Percentiles rank a stretch among this genome's conserved stretches.
These are phyloP conservation scores for Neofusicoccum sp. DNA, from an alignment of 2,329 filamentous ascomycete species.

Conservation along the genomic window DNA sequence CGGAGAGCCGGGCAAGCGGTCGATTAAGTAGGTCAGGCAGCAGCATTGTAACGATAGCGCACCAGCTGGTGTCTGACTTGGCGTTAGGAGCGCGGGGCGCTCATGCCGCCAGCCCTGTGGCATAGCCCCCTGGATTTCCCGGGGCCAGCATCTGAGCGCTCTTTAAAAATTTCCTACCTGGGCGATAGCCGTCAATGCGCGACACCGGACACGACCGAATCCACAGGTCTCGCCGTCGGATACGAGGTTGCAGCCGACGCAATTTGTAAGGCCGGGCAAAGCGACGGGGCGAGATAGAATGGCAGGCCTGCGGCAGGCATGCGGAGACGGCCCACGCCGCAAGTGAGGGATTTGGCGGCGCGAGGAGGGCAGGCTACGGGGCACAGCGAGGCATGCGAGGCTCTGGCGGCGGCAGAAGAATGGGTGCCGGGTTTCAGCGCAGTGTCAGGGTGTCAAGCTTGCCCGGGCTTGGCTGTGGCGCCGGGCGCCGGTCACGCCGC, in stretches of 20 bases:
- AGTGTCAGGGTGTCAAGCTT: conserved; percentile 11
- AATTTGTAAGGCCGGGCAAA: neutral
- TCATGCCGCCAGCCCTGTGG: conserved; percentile 4
- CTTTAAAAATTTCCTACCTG: conserved; percentile 1
- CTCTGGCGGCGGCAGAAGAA: neutral
- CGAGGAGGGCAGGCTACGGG: too few species aligned
- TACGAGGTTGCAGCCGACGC: conserved; percentile 2
- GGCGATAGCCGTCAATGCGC: neutral
- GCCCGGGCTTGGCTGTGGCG: neutral
- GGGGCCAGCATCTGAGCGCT: neutral
- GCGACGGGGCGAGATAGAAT: neutral
- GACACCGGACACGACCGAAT: neutral
- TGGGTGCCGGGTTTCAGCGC: conserved; percentile 7
- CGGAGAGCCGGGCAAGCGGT: neutral
- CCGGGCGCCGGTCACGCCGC: neutral
- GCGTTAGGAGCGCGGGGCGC: conserved; percentile 37
- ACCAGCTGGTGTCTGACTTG: conserved; percentile 31
- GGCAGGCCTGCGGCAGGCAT: neutral
- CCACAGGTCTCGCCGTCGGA: neutral
- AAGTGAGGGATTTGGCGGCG: too few species aligned
- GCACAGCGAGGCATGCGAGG: neutral
- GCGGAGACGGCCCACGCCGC: neutral
- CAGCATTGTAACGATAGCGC: conserved; percentile 35
- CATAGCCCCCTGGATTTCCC: neutral
- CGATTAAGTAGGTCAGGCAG: conserved; percentile 8